Base-by-base conservation (phyloP, 345 rosid genomes). In the Cardamine chenopodiifolia region DNA sequence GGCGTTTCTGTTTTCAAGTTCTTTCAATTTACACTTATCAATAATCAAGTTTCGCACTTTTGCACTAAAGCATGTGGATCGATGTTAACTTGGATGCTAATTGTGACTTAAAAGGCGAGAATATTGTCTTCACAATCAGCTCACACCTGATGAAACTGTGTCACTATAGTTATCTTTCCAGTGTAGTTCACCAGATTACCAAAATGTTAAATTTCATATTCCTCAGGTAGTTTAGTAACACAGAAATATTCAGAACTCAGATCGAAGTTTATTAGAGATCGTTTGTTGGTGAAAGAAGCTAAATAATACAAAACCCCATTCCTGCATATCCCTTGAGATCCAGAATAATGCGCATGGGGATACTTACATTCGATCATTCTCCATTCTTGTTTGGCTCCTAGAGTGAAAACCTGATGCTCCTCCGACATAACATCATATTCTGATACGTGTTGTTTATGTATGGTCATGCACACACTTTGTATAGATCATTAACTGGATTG, bases 221-320 rank as follows among this genome's bases (percentile, higher is more conserved):
- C 56, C 4, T 50, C 29, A 50, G 56, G 56, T 4, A 50, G 56
- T 29, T 50, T 50, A 22, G 15, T 22, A 23, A 50, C 56, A 22
- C 6, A 2, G 22, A 50, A 50, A 0, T 50, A 29, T 23, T 50
- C 56, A 50, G 56, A 22, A 0, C 29, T 50, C 8, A 50, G 29
- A 22, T 22, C 8, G 8, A 50, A 50, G 56, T 14, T 50, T 0
- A 50, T 23, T 0, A 50, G n/a, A 50, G 56, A 22, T 50, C 14
- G 28, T 50, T 22, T 4, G 13, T 50, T 5, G n/a, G 22, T 50
- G 29, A 5, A 5, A 4, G 29, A 50, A 47, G 67, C 75, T 29
- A 19, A 22, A 15, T 59, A 71, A n/a, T 71, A 71, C 32, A 71
- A 2, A 59, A 59, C 57, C 3, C 75, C 75, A 59, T 58, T 12